Percentiles rank a stretch among this genome's conserved stretches.
phyloP scores from a whole-genome alignment of 805 yeast species.

The Candida krabiensis region DNA sequence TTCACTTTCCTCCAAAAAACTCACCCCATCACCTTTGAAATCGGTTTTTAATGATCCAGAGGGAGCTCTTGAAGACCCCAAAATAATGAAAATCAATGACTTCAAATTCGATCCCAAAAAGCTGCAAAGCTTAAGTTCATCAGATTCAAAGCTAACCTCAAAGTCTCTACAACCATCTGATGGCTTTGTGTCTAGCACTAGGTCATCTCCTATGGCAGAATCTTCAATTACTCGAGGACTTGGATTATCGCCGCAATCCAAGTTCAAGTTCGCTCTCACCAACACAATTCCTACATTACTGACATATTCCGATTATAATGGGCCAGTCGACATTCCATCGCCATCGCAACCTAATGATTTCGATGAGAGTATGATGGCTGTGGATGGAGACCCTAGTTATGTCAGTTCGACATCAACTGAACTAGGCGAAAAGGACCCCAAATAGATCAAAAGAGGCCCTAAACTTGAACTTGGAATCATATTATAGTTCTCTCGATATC shows the following conservation, averaged over 20 bases:
- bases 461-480: no score
- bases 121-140: constrained; percentile 1
- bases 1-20: constrained; percentile 3
- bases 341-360: constrained; percentile 1
- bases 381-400: constrained; percentile 12
- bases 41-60: constrained; percentile 2
- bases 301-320: not conserved
- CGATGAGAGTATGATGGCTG: constrained; percentile 15
- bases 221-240: constrained; percentile 11
- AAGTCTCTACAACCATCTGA: constrained; percentile 13
- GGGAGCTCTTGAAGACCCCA: not conserved
- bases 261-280: constrained; percentile 12
- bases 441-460: no score
- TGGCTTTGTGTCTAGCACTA: constrained; percentile 4
- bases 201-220: constrained; percentile 6
- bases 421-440: not conserved
- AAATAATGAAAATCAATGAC: constrained; percentile 3
- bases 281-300: constrained; percentile 5
- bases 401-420: not conserved
- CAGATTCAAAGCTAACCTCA: constrained; percentile 11
- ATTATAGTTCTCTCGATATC: no score
- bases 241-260: constrained; percentile 10
- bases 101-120: constrained; percentile 5
- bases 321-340: not conserved
- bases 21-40: constrained; percentile 10